phyloP scores from a whole-genome alignment of 1,284 basidiomycete species.

The Ganoderma sp. region DNA sequence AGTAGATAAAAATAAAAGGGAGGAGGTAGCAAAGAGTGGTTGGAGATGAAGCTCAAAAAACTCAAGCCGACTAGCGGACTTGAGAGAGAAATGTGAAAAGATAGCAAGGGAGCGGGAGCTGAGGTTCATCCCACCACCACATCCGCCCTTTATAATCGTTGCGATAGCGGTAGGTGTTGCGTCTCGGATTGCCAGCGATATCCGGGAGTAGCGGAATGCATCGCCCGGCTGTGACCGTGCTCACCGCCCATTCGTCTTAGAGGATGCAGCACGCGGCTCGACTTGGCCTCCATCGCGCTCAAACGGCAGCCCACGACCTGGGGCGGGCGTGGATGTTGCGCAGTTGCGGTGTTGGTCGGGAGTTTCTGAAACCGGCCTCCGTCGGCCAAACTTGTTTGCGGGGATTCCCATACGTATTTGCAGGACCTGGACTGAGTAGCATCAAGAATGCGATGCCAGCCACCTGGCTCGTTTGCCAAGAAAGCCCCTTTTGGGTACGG shows the following conservation, averaged over 20 bases:
- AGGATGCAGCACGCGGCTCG: not conserved
- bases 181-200: not conserved
- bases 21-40: constrained; percentile 10
- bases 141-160: not conserved
- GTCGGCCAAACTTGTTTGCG: not conserved
- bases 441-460: not conserved
- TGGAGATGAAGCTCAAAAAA: not conserved
- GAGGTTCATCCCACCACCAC: not conserved
- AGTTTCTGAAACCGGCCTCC: not conserved
- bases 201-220: not conserved
- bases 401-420: not conserved
- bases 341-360: not conserved
- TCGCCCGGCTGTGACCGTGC: not conserved
- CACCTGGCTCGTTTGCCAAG: not conserved
- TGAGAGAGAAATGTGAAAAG: constrained; percentile 15
- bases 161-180: not conserved
- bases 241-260: not conserved
- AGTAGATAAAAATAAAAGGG: constrained; percentile 15
- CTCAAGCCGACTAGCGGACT: constrained; percentile 29
- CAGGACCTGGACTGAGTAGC: not conserved
- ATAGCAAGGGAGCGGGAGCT: constrained; percentile 20
- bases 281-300: not conserved
- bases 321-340: not conserved
- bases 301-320: not conserved
- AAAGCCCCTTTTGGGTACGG: not conserved